A percentile compares a stretch with the other conserved stretches of the same genome.
Conservation (phyloP, 2,329 filamentous ascomycete species). For the Xylariaceae sp. region DNA sequence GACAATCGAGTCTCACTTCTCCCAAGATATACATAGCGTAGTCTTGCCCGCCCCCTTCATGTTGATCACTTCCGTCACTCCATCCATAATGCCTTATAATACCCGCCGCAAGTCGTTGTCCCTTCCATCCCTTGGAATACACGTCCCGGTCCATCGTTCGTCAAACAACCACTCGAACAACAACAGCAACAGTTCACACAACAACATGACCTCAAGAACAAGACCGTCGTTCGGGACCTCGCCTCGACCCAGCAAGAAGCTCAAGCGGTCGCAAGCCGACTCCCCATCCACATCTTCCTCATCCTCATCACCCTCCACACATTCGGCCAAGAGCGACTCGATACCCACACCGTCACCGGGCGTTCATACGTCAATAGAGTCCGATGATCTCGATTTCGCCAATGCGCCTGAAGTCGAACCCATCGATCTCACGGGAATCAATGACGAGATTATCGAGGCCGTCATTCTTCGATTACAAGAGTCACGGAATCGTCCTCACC, state of each 20-base stretch:
- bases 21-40: constrained; percentile 18
- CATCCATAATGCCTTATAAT: constrained; percentile 76
- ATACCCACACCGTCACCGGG: constrained; percentile 76
- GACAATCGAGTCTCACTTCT: constrained; percentile 24
- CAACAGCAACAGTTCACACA: constrained; percentile 19
- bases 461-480: constrained; percentile 84
- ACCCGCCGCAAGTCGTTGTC: constrained; percentile 95
- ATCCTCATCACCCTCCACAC: constrained; percentile 26
- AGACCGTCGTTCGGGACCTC: constrained; percentile 29
- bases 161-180: constrained; percentile 17
- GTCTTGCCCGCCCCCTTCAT: constrained; percentile 19
- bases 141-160: constrained; percentile 57
- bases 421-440: constrained; percentile 76
- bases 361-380: constrained; percentile 38
- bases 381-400: constrained; percentile 35
- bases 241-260: constrained; percentile 54
- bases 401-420: constrained; percentile 37
- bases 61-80: constrained; percentile 16
- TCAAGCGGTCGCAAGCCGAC: constrained; percentile 70
- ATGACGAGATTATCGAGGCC: constrained; percentile 90
- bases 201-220: constrained; percentile 27
- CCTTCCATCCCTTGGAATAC: constrained; percentile 86
- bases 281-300: constrained; percentile 7
- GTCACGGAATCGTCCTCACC: constrained; percentile 84
- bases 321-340: constrained; percentile 53